Base-by-base conservation (phyloP, 345 rosid genomes). In the Durio zibethinus region DNA sequence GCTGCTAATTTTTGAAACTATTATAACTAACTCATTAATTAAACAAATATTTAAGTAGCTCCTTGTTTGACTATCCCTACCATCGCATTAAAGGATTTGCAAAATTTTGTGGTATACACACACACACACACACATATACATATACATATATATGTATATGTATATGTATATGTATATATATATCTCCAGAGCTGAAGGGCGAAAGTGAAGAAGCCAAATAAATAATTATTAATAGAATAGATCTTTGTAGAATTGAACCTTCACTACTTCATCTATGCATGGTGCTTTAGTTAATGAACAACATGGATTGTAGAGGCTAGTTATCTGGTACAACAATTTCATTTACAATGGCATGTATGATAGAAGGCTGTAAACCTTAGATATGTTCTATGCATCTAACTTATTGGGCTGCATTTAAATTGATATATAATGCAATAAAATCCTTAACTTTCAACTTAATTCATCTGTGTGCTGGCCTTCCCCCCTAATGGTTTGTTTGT, bases 301-400 rank as follows among this genome's bases (percentile, higher is more conserved):
- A 15, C 36, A 45, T 45, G 57, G 23, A 69, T 27, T 69, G 7
- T 69, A 47, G 38, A 69, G 38, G 14, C 56, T 45, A 7, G 36
- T 25, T 68, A 27, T 31, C 20, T 45, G 61, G 59, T 50, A 31
- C 33, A n/a, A 12, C 48, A 11, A 6, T 72, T 53, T 35, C 18
- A 1, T 54, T 72, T 36, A 35, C 48, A 52, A 35, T 6, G 35
- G 9, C 16, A 8, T 72, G 20, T 52, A 20, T 0, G n/a, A 35
- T 72, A 12, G 76, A 52, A 52, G 63, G 63, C 35, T 33, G 45
- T 8, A 35, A 10, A 12, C 48, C 64, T 54, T 56, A 21, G 63
- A 52, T 73, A 25, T 73, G 65, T 54, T 33, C 43, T 73, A 54
- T 31, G 31, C 50, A 73, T 54, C 64, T 36, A 53, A n/a, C 33